Evolutionary conservation across 768 basidiomycete genomes (phyloP).

Genomic region (Suillus occidentalis): DNA sequence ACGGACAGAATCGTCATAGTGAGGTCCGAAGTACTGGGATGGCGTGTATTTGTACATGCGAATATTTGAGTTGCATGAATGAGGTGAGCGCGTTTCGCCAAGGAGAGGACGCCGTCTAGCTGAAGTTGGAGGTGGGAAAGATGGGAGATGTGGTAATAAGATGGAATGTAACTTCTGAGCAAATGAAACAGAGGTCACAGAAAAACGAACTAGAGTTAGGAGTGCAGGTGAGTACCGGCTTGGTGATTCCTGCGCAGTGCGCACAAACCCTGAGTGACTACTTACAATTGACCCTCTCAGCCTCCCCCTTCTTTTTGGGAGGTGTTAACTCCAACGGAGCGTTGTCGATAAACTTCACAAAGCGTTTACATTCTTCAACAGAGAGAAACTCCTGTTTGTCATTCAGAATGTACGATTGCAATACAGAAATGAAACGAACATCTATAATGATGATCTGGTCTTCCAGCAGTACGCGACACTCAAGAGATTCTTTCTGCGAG

Average conservation of each 20-base stretch:
- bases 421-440: slow-evolving; percentile 35
- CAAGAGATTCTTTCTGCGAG: slow-evolving; percentile 43
- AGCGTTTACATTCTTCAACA: slow-evolving; percentile 59
- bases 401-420: neutral
- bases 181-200: slow-evolving; percentile 57
- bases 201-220: slow-evolving; percentile 53
- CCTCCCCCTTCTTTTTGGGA: slow-evolving; percentile 72
- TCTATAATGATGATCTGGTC: slow-evolving; percentile 66
- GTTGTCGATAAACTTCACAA: slow-evolving; percentile 56
- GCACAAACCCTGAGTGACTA: slow-evolving; percentile 1
- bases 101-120: slow-evolving; percentile 21
- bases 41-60: slow-evolving; percentile 68
- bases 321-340: slow-evolving; percentile 66
- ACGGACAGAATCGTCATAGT: slow-evolving; percentile 72
- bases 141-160: slow-evolving; percentile 58
- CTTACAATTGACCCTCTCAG: slow-evolving; percentile 67
- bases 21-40: slow-evolving; percentile 68
- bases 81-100: slow-evolving; percentile 36
- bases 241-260: neutral
- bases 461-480: slow-evolving; percentile 50
- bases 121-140: slow-evolving; percentile 45
- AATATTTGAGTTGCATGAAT: slow-evolving; percentile 74
- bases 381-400: slow-evolving; percentile 53
- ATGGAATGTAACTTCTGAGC: slow-evolving; percentile 50
- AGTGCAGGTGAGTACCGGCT: neutral